Conservation (phyloP, 1,284 basidiomycete genomes). For the Earliella scabrosa region DNA sequence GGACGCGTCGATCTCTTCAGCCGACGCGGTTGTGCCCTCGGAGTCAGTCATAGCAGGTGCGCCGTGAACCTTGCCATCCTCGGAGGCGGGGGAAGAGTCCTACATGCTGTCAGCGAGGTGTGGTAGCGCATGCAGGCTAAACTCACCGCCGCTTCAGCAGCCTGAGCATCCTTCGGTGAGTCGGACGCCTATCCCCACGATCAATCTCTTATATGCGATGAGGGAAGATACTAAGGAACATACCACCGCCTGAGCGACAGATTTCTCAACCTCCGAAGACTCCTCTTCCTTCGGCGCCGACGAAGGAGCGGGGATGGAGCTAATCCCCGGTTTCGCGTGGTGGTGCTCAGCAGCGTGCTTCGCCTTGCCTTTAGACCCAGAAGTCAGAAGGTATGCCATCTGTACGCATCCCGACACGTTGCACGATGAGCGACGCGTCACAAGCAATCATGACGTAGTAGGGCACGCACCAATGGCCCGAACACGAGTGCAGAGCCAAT, state of each 20-base stretch:
- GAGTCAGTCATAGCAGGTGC: slow-evolving; percentile 30
- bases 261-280: background rate
- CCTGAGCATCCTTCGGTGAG: slow-evolving; percentile 21
- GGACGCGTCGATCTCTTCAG: slow-evolving; percentile 41
- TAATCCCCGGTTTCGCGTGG: slow-evolving; percentile 2
- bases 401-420: background rate
- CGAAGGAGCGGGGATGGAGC: slow-evolving; percentile 6
- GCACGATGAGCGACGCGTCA: background rate
- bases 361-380: slow-evolving; percentile 14
- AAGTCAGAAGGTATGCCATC: slow-evolving; percentile 19
- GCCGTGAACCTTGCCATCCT: slow-evolving; percentile 15
- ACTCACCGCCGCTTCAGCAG: slow-evolving; percentile 20
- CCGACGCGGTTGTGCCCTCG: slow-evolving; percentile 38
- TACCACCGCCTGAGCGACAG: slow-evolving; percentile 6
- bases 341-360: slow-evolving; percentile 9
- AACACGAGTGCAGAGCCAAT: slow-evolving; percentile 37
- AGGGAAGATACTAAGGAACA: background rate
- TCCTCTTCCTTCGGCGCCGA: slow-evolving; percentile 7
- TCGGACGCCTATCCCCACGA: slow-evolving; percentile 3
- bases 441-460: background rate
- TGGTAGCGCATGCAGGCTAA: background rate
- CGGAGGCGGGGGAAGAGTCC: background rate
- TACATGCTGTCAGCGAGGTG: slow-evolving; percentile 3
- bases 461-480: slow-evolving; percentile 31
- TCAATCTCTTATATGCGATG: background rate